Evolutionary conservation across 441 rosid species (phyloP), one percentile per base, ranked within the genome.

Genomic region (Jatropha multifida): DNA sequence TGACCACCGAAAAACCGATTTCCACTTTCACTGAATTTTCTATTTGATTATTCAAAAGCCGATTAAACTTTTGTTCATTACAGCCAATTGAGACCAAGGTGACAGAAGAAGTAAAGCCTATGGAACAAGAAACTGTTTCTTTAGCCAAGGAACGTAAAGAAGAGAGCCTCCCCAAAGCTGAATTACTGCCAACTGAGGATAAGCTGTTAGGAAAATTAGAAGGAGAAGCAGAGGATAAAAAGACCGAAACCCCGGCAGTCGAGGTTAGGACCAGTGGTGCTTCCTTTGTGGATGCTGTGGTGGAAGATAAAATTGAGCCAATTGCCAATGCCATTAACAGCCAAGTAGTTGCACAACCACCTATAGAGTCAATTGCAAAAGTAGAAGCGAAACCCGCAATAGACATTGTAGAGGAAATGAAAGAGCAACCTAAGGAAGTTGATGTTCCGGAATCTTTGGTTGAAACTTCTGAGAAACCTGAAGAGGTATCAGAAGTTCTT

Each of bases 361-460:
- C 66, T 42, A 27, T 54, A 18, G 79, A 77, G 59, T 61, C 65
- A 51, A 78, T 77, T 49, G 55, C 58, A 65, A 74, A 74, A 69
- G 72, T 52, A 18, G 55, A 63, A 14, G 77, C 81, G 65, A 32
- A 15, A 60, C 40, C 37, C 32, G 60, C 58, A 12, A 17, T 3
- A 42, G 76, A 14, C 55, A 40, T 65, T 12, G 32, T 6, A 18
- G 75, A 77, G 26, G 60, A 69, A 59, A 37, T 15, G 27, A n/a
- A 26, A 44, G 71, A 77, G 72, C 79, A 82, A 68, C 20, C 3
- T 0, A 71, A 76, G 76, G 42, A 41, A 0, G 65, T n/a, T 52
- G 82, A 81, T 64, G 79, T 73, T 48, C 38, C 80, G 46, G 81
- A 76, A 65, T 65, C 71, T 66, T 68, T 67, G 2, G 78, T 27